These are phyloP conservation scores for Alternaria sp. DNA, from an alignment of 2,329 filamentous ascomycete genomes.

Conservation along the genomic window DNA sequence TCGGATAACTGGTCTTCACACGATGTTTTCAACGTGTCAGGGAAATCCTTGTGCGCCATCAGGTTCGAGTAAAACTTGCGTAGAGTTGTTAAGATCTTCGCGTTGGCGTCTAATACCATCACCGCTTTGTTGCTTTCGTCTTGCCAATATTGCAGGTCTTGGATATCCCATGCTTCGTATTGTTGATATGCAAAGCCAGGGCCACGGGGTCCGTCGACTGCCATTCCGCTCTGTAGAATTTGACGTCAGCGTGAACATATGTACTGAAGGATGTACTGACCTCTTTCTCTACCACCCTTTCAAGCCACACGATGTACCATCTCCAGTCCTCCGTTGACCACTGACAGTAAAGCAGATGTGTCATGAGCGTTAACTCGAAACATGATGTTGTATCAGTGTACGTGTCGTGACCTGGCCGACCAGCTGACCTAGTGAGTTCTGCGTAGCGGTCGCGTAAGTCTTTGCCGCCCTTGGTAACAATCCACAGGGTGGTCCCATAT, in stretches of 20 bases:
- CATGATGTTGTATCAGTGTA: no score
- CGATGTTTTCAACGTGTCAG: constrained; percentile 5
- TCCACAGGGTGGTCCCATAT: constrained; percentile 49
- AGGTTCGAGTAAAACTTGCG: constrained; percentile 27
- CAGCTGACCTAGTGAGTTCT: constrained; percentile 45
- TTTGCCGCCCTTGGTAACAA: constrained; percentile 47
- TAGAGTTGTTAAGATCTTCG: constrained; percentile 42
- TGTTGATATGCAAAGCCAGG: no score
- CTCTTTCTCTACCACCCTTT: constrained; percentile 41
- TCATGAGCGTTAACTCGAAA: no score
- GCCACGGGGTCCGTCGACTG: constrained; percentile 12
- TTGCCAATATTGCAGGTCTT: constrained; percentile 44
- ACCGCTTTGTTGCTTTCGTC: constrained; percentile 48
- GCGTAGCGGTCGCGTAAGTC: constrained; percentile 30
- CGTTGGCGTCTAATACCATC: constrained; percentile 49
- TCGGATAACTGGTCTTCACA: constrained; percentile 15
- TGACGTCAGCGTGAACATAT: no score
- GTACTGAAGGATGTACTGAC: no score
- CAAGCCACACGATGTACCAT: constrained; percentile 51
- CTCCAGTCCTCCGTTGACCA: constrained; percentile 55
- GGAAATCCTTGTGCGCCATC: constrained; percentile 20
- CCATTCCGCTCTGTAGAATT: constrained; percentile 16
- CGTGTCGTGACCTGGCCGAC: no score
- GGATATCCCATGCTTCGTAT: no score
- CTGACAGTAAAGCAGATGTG: constrained; percentile 48